Conservation (phyloP, 2,329 filamentous ascomycete genomes). For the Ophiostoma novo-ulmi region DNA sequence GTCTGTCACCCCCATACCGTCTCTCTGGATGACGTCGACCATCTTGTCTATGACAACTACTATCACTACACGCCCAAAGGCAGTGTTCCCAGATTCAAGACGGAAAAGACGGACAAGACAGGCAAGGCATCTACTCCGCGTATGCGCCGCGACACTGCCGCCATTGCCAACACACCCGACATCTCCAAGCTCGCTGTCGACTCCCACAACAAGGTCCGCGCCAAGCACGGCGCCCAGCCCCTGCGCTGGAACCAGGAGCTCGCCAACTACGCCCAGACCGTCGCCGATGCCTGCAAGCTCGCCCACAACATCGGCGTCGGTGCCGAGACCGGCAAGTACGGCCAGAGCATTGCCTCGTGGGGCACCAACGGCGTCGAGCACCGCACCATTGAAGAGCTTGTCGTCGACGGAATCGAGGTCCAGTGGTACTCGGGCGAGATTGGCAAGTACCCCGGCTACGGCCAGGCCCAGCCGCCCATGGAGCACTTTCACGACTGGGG, state of each 20-base stretch:
- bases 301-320: background rate
- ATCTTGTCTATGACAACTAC: background rate
- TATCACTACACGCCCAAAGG: background rate
- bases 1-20: background rate
- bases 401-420: background rate
- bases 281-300: background rate
- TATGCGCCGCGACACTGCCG: background rate
- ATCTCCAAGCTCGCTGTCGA: background rate
- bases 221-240: background rate
- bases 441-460: constrained; percentile 3
- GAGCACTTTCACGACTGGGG: background rate
- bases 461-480: background rate
- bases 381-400: background rate
- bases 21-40: background rate
- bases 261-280: background rate
- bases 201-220: background rate
- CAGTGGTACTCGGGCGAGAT: constrained; percentile 5
- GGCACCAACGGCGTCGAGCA: background rate
- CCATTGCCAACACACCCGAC: background rate
- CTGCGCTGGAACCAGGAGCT: constrained; percentile 6
- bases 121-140: too few relatives aligned
- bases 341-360: constrained; percentile 5
- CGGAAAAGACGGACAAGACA: too few relatives aligned
- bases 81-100: too few relatives aligned
- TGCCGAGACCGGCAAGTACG: background rate